phyloP scores from a whole-genome alignment of 1,284 basidiomycete genomes.

The Rugosomyces carneus region DNA sequence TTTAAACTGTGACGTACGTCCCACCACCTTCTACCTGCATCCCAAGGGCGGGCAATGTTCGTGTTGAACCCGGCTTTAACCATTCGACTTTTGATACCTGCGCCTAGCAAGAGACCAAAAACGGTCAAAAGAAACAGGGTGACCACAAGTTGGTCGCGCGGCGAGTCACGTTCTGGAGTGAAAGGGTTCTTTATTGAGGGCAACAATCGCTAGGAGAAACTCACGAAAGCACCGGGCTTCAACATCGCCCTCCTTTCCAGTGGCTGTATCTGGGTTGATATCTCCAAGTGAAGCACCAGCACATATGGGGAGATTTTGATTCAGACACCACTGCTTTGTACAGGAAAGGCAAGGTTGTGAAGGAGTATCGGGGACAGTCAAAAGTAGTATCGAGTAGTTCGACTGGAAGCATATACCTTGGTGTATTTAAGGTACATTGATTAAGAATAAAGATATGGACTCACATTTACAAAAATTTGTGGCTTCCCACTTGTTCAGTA shows the following conservation, averaged over 20 bases:
- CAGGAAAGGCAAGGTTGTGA: slow-evolving; percentile 88
- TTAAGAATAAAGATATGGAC: slow-evolving; percentile 17
- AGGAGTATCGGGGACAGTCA: slow-evolving; percentile 78
- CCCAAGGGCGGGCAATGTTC: slow-evolving; percentile 47
- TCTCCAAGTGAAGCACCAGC: slow-evolving; percentile 80
- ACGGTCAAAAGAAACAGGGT: slow-evolving; percentile 84
- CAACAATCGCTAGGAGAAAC: slow-evolving; percentile 23
- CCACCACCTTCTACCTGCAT: slow-evolving; percentile 66
- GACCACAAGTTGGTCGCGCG: slow-evolving; percentile 86
- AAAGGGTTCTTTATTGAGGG: slow-evolving; percentile 4
- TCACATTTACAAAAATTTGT: slow-evolving; percentile 81
- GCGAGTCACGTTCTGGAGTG: slow-evolving; percentile 63
- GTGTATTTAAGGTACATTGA: slow-evolving; percentile 8
- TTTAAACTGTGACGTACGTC: slow-evolving; percentile 45
- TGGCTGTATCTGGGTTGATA: slow-evolving; percentile 86
- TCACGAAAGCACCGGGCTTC: slow-evolving; percentile 93
- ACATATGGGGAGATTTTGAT: slow-evolving; percentile 87
- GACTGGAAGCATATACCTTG: slow-evolving; percentile 86
- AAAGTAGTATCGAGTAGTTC: slow-evolving; percentile 82
- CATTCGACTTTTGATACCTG: slow-evolving; percentile 79
- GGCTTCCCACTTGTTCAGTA: slow-evolving; percentile 72
- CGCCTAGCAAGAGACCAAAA: slow-evolving; percentile 75
- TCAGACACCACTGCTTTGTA: slow-evolving; percentile 92
- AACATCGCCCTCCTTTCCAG: slow-evolving; percentile 94
- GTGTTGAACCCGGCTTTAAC: slow-evolving; percentile 66